Evolutionary conservation across 2,329 filamentous ascomycete genomes (phyloP), one percentile per base, ranked within the genome.

Genomic region (Fusarium sp.): DNA sequence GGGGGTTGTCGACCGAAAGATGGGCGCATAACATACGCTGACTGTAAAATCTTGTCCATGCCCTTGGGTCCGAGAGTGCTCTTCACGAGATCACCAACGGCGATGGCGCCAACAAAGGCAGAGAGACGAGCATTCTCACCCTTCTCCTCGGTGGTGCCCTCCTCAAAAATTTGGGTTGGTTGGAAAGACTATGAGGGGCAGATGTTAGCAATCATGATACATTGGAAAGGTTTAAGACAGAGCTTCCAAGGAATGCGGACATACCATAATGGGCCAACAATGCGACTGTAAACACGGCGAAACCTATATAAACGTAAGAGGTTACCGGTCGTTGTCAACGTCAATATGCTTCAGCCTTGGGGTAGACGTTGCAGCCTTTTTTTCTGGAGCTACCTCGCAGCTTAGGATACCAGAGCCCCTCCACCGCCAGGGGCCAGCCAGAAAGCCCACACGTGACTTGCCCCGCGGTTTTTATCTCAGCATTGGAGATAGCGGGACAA

Each of bases 1-100:
- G 62, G 67, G 63, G 57, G 46, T 62, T 63, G 60, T 59, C 64
- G 45, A 58, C 43, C 49, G 57, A 41, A 51, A 53, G 58, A 54
- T 65, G 56, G 59, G 56, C 59, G 59, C 58, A n/a, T 12, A 65
- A 88, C 91, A 71, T 89, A 96, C 92, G 93, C 94, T 80, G 94
- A 97, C 82, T 97, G 94, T 79, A 97, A 85, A 80, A 97, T 97
- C 86, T 97, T 98, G 86, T 98, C 96, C 94, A 98, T 98, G 75
- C 96, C 96, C 85, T 98, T 98, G 40, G 96, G 96, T 9, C 96
- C 96, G 34, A 99, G 85, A 13, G 96, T 98, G 81, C 93, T 97
- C 88, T 99, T 99, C 57, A 99, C 96, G 74, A 99, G 84, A 77
- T 99, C 96, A 57, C 96, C 96, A 48, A 99, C 96, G 59, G 96